Conservation (phyloP, 192 early-diverging fungal species). For the Gryganskiella cystojenkinii region DNA sequence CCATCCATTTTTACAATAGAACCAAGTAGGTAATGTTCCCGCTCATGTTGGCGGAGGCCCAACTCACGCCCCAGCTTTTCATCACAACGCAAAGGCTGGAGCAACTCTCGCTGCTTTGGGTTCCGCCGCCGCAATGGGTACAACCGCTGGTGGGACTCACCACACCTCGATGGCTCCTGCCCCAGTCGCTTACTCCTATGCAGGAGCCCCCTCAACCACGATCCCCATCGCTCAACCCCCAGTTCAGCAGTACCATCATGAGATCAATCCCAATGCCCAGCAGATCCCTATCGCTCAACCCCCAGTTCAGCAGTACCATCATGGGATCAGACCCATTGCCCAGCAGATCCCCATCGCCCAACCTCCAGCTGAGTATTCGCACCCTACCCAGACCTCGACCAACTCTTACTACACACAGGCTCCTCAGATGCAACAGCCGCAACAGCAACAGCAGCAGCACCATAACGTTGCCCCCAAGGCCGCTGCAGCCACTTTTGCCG, state of each 20-base stretch:
- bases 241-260: too few relatives aligned
- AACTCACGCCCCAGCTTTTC: neutral
- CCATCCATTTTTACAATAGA: too few relatives aligned
- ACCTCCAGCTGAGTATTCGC: neutral
- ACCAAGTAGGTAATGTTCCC: too few relatives aligned
- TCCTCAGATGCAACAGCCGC: too few relatives aligned
- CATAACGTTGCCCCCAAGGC: neutral
- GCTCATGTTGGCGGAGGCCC: too few relatives aligned
- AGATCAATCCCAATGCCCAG: neutral
- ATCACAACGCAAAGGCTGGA: neutral
- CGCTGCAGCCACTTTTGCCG: neutral
- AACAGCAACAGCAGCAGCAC: neutral
- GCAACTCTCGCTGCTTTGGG: neutral
- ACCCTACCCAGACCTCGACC: neutral
- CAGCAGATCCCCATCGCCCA: slow-evolving; percentile 2
- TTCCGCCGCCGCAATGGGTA: neutral
- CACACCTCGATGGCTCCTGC: too few relatives aligned
- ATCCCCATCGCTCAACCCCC: too few relatives aligned
- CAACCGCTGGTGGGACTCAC: neutral
- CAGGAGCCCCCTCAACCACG: too few relatives aligned
- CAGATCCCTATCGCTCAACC: slow-evolving; percentile 20
- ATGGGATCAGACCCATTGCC: neutral
- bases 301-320: neutral
- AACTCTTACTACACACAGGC: too few relatives aligned
- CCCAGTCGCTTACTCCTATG: too few relatives aligned